Evolutionary conservation across 2,329 filamentous ascomycete species (phyloP).

Genomic region (Phaeosphaeriaceae sp.): DNA sequence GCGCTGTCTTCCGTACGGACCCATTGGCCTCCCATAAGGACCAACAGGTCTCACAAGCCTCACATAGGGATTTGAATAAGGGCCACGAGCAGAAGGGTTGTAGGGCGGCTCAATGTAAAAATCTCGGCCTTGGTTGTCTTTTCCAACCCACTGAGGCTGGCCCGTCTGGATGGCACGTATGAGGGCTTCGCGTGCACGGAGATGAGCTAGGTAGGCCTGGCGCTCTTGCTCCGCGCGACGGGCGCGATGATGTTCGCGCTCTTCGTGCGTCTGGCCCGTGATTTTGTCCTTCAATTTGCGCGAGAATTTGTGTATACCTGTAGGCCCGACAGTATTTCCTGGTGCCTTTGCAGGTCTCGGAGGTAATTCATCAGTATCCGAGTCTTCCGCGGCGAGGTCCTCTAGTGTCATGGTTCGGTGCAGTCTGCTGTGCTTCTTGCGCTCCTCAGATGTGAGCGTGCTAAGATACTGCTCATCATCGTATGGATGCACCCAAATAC

Average conservation of each 20-base stretch:
- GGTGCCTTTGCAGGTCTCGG: slow-evolving; percentile 14
- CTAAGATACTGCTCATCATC: slow-evolving; percentile 63
- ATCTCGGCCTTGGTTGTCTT: slow-evolving; percentile 60
- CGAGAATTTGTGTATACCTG: slow-evolving; percentile 55
- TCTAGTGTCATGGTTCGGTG: slow-evolving; percentile 48
- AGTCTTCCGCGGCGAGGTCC: slow-evolving; percentile 54
- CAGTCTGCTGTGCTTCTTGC: slow-evolving; percentile 53
- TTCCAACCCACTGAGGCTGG: slow-evolving; percentile 62
- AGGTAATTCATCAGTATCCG: slow-evolving; percentile 39
- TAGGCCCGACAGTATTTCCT: slow-evolving; percentile 26
- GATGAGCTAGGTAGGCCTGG: slow-evolving; percentile 60
- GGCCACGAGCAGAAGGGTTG: slow-evolving; percentile 55
- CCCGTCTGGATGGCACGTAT: slow-evolving; percentile 59
- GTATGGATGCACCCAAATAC: slow-evolving; percentile 67
- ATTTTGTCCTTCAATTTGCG: slow-evolving; percentile 66
- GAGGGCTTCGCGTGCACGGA: slow-evolving; percentile 59
- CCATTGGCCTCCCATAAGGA: slow-evolving; percentile 52
- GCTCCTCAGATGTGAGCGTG: slow-evolving; percentile 57
- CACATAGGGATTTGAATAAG: slow-evolving; percentile 56
- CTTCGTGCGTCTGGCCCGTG: slow-evolving; percentile 62
- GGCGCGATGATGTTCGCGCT: slow-evolving; percentile 57
- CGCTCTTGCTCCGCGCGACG: slow-evolving; percentile 59
- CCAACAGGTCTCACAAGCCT: slow-evolving; percentile 57
- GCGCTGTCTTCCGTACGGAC: slow-evolving; percentile 53
- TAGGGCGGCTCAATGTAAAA: slow-evolving; percentile 64